A percentile compares a stretch with the other conserved stretches of the same genome.
Evolutionary conservation across 2,329 filamentous ascomycete species (phyloP).

Genomic region (Ascochyta pisi): DNA sequence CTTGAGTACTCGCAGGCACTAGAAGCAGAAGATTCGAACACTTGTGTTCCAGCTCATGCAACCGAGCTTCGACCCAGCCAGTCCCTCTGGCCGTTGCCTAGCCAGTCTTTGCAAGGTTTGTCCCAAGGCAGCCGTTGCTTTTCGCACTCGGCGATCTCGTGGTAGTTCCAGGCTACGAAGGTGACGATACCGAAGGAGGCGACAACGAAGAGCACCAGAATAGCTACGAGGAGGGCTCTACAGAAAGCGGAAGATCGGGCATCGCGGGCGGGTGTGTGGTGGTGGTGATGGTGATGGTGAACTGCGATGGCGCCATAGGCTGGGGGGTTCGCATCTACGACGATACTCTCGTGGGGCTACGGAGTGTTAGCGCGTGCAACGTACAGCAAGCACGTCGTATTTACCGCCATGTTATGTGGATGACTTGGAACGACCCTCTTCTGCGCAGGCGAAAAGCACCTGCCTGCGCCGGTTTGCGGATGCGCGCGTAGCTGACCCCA

Average conservation of each 20-base stretch:
- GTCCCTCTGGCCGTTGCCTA: slow-evolving; percentile 26
- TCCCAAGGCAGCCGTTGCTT: slow-evolving; percentile 33
- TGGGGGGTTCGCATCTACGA: slow-evolving; percentile 25
- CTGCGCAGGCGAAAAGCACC: not conserved
- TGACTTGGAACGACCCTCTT: not conserved
- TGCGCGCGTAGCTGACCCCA: not conserved
- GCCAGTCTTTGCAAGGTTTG: slow-evolving; percentile 34
- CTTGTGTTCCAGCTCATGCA: not conserved
- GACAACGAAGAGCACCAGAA: slow-evolving; percentile 23
- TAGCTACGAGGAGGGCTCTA: slow-evolving; percentile 19
- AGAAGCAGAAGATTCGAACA: not conserved
- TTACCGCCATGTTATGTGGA: slow-evolving; percentile 12
- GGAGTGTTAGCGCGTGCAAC: not conserved
- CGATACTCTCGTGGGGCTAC: slow-evolving; percentile 13
- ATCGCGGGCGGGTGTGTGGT: slow-evolving; percentile 19
- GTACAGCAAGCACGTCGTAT: not conserved
- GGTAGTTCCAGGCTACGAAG: slow-evolving; percentile 35
- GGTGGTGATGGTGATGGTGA: slow-evolving; percentile 28
- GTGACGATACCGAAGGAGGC: slow-evolving; percentile 22
- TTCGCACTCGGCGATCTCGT: slow-evolving; percentile 34
- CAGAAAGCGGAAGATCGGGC: slow-evolving; percentile 20
- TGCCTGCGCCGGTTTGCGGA: not conserved
- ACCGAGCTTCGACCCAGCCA: slow-evolving; percentile 22
- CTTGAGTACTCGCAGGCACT: not conserved
- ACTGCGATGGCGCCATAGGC: slow-evolving; percentile 28